Conservation (phyloP, 805 yeast genomes). For the Kodamaea hsintzibuensis region DNA sequence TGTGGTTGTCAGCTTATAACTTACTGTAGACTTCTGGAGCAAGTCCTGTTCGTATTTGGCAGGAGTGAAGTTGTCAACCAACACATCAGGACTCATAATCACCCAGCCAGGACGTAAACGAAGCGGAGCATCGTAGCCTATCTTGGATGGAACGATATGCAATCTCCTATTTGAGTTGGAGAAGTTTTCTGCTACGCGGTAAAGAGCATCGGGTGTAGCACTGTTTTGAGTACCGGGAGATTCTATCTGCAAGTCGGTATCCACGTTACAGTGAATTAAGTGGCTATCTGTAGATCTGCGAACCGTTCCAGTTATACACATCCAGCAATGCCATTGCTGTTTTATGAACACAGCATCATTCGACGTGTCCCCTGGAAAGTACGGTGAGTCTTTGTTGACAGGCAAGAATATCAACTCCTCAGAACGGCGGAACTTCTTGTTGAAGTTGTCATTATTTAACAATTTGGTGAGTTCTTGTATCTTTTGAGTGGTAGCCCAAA, state of each 20-base stretch:
- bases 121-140: slow-evolving; percentile 65
- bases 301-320: slow-evolving; percentile 95
- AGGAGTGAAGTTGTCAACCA: slow-evolving; percentile 64
- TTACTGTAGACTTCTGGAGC: slow-evolving; percentile 30
- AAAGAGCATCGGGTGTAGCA: slow-evolving; percentile 67
- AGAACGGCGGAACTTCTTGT: slow-evolving; percentile 75
- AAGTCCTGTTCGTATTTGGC: slow-evolving; percentile 32
- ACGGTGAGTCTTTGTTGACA: slow-evolving; percentile 61
- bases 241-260: slow-evolving; percentile 84
- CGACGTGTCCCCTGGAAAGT: slow-evolving; percentile 57
- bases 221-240: slow-evolving; percentile 19
- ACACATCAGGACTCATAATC: slow-evolving; percentile 78
- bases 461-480: slow-evolving; percentile 61
- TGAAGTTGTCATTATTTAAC: slow-evolving; percentile 50
- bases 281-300: slow-evolving; percentile 81
- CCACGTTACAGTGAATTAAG: slow-evolving; percentile 87
- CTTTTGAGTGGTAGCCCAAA: slow-evolving; percentile 83
- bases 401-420: slow-evolving; percentile 88
- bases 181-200: slow-evolving; percentile 85
- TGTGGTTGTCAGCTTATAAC: slow-evolving; percentile 17
- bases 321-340: slow-evolving; percentile 96
- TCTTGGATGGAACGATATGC: slow-evolving; percentile 77
- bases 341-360: slow-evolving; percentile 51
- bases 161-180: slow-evolving; percentile 78
- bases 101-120: slow-evolving; percentile 88